Evolutionary conservation across 1,139 yeast species (phyloP).

Genomic region (Pichia sp.): DNA sequence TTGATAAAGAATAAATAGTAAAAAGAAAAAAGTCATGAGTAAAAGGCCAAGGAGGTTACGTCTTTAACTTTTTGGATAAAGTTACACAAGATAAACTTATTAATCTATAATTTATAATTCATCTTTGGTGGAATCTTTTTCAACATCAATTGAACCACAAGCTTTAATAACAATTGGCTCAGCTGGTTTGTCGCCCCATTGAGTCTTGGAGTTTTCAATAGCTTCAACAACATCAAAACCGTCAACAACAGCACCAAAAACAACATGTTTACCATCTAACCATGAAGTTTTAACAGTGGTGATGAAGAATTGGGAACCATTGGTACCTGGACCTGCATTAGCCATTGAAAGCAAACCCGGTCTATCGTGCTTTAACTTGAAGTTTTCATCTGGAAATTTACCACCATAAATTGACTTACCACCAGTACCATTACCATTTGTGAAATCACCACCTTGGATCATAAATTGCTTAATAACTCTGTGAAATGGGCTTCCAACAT

Average conservation of each 20-base stretch:
- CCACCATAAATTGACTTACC: constrained; percentile 56
- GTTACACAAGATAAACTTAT: not conserved
- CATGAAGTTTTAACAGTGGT: constrained; percentile 52
- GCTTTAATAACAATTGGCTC: constrained; percentile 41
- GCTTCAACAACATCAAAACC: constrained; percentile 50
- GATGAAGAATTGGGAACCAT: constrained; percentile 57
- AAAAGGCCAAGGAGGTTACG: not conserved
- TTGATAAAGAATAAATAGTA: too few species aligned
- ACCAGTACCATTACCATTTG: constrained; percentile 53
- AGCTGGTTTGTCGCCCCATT: constrained; percentile 45
- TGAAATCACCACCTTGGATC: constrained; percentile 62
- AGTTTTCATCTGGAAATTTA: constrained; percentile 53
- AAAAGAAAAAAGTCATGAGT: too few species aligned
- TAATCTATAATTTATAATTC: constrained; percentile 19
- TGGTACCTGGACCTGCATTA: constrained; percentile 53
- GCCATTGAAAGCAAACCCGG: constrained; percentile 58
- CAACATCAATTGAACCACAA: constrained; percentile 36
- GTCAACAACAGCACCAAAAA: constrained; percentile 53
- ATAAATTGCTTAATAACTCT: constrained; percentile 52
- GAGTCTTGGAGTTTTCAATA: constrained; percentile 47
- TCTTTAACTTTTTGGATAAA: not conserved
- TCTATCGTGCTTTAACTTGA: constrained; percentile 49
- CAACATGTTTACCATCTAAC: constrained; percentile 54
- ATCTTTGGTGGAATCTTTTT: constrained; percentile 18
- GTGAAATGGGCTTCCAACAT: constrained; percentile 49